These are phyloP conservation scores for Physcomitrium patens DNA, from an alignment of 225 moss, liverwort and hornwort genomes.

Conservation along the genomic window DNA sequence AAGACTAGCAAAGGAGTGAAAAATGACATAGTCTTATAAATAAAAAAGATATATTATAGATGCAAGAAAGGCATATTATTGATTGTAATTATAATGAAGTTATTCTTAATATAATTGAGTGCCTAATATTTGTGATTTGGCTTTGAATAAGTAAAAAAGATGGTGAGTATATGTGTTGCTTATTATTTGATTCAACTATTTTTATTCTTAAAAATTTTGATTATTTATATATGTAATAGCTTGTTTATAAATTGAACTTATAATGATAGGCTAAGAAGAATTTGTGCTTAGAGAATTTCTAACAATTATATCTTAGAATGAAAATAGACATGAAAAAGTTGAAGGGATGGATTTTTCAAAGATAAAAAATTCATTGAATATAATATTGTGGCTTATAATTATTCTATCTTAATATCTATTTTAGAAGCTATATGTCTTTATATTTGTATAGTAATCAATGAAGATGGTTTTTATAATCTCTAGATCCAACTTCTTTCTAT, in stretches of 20 bases:
- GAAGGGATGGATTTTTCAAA: neutral
- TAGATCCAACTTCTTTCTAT: neutral
- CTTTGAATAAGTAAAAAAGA: neutral
- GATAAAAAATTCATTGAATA: neutral
- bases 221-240: neutral
- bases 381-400: neutral
- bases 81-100: too few relatives aligned
- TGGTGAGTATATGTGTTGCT: neutral
- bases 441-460: neutral
- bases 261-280: neutral
- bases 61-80: too few relatives aligned
- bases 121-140: neutral
- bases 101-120: too few relatives aligned
- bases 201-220: neutral
- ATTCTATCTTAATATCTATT: neutral
- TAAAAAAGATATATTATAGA: too few relatives aligned
- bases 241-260: neutral
- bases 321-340: neutral
- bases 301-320: neutral
- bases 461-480: slow-evolving; percentile 1
- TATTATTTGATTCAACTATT: too few relatives aligned
- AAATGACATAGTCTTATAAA: neutral
- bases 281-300: neutral
- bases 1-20: neutral
- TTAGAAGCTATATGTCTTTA: neutral